Evolutionary conservation across 148 eudicot species (phyloP).

Genomic region (Fallopia convolvulus): DNA sequence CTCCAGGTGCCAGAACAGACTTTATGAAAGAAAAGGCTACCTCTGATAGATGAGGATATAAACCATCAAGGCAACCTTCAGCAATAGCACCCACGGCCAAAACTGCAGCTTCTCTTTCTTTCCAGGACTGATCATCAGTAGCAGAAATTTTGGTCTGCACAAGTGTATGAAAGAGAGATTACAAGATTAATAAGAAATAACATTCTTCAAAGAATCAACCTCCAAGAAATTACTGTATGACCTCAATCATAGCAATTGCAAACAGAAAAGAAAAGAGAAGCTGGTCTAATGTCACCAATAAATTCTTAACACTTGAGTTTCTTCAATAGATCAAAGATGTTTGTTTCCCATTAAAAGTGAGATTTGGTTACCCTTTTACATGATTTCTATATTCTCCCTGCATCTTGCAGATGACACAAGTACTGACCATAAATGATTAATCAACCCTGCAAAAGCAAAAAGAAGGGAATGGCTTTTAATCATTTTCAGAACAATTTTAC

Average conservation of each 20-base stretch:
- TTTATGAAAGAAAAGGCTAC: constrained; percentile 26
- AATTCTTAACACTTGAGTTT: neutral
- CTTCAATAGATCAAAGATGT: neutral
- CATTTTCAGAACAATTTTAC: neutral
- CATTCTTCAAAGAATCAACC: neutral
- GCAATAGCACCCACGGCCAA: constrained; percentile 94
- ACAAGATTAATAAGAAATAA: neutral
- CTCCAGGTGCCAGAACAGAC: neutral
- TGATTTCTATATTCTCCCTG: neutral
- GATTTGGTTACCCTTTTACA: neutral
- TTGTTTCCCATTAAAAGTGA: neutral
- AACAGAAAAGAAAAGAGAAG: constrained; percentile 5
- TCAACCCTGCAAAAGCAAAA: neutral
- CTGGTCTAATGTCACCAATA: neutral
- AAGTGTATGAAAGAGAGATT: neutral
- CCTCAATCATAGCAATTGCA: constrained; percentile 1
- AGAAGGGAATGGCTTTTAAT: neutral
- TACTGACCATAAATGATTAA: neutral
- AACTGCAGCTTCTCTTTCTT: constrained; percentile 97
- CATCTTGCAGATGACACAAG: neutral
- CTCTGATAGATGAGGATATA: constrained; percentile 82
- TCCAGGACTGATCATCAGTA: constrained; percentile 69
- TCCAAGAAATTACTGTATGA: neutral
- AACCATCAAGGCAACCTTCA: constrained; percentile 92
- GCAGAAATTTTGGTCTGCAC: constrained; percentile 54